Evolutionary conservation across 495 filamentous ascomycete species (phyloP).

Genomic region (Penicillium antarcticum): DNA sequence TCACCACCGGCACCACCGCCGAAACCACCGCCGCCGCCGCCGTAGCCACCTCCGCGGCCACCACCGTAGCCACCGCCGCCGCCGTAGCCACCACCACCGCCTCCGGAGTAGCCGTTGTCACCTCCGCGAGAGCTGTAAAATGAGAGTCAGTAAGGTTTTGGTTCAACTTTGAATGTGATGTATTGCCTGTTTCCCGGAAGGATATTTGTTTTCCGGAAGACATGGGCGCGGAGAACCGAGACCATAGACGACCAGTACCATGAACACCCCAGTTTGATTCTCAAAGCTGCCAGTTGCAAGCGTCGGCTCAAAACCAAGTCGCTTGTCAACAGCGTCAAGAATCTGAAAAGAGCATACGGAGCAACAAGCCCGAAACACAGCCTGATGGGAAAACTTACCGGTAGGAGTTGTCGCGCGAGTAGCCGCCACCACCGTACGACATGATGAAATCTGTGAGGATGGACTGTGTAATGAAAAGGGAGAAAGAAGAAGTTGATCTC

Average conservation of each 20-base stretch:
- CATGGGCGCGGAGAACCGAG: no score
- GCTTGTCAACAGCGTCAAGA: background rate
- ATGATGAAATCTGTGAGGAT: constrained; percentile 42
- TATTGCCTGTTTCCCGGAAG: background rate
- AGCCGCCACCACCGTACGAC: constrained; percentile 78
- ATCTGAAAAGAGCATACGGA: background rate
- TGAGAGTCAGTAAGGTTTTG: constrained; percentile 16
- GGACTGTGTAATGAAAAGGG: constrained; percentile 17
- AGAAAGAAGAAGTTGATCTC: constrained; percentile 22
- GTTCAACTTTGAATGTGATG: background rate
- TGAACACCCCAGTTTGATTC: background rate
- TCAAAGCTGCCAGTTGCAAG: constrained; percentile 1
- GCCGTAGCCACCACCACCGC: constrained; percentile 52
- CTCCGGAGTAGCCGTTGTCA: constrained; percentile 43
- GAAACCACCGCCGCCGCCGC: constrained; percentile 44
- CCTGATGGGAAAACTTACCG: constrained; percentile 31
- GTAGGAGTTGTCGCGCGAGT: constrained; percentile 43
- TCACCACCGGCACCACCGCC: constrained; percentile 70
- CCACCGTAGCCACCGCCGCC: constrained; percentile 44
- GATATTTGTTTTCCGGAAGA: no score
- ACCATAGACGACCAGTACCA: background rate
- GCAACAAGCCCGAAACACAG: background rate
- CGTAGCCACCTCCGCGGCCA: constrained; percentile 45
- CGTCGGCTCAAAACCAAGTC: background rate
- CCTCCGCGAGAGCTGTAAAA: constrained; percentile 38